Evolutionary conservation across 2,329 filamentous ascomycete species (phyloP).

Genomic region (Ophidiomyces ophidiicola): DNA sequence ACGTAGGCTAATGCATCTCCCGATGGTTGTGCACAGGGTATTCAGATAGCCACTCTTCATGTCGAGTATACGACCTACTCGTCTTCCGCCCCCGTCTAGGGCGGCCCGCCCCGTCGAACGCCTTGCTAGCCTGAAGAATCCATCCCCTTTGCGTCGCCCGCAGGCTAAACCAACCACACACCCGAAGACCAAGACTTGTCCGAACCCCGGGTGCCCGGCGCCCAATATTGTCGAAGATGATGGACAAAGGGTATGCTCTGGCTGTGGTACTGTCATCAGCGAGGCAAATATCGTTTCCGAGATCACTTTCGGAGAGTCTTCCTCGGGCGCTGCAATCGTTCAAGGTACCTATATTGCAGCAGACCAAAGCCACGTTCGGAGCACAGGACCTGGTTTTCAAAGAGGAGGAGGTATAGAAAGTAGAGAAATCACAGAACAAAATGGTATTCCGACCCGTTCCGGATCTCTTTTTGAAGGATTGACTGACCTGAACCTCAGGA

Average conservation of each 20-base stretch:
- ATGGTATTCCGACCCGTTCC: slow-evolving; percentile 21
- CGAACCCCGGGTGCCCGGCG: slow-evolving; percentile 35
- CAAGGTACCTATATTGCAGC: slow-evolving; percentile 81
- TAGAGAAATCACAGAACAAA: slow-evolving; percentile 37
- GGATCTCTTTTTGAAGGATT: background rate
- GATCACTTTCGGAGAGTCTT: slow-evolving; percentile 78
- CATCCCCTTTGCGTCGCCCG: slow-evolving; percentile 30
- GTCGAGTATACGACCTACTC: slow-evolving; percentile 14
- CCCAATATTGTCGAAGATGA: slow-evolving; percentile 37
- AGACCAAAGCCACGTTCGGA: slow-evolving; percentile 67
- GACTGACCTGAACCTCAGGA: slow-evolving; percentile 17
- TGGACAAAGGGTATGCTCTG: slow-evolving; percentile 53
- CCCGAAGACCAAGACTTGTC: slow-evolving; percentile 32
- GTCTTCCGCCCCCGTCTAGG: slow-evolving; percentile 19
- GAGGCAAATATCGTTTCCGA: slow-evolving; percentile 87
- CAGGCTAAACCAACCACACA: slow-evolving; percentile 18
- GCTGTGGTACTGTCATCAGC: slow-evolving; percentile 72
- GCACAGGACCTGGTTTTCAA: slow-evolving; percentile 39
- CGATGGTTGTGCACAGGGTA: too few relatives aligned
- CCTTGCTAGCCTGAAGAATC: slow-evolving; percentile 31
- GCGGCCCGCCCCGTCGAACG: slow-evolving; percentile 28
- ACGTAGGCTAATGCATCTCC: too few relatives aligned
- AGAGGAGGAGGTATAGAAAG: slow-evolving; percentile 38
- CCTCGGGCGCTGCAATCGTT: slow-evolving; percentile 73
- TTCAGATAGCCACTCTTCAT: slow-evolving; percentile 8